A percentile compares a stretch with the other conserved stretches of the same genome.
These are phyloP conservation scores for Seiridium cupressi DNA, from an alignment of 2,329 filamentous ascomycete genomes.

Conservation along the genomic window DNA sequence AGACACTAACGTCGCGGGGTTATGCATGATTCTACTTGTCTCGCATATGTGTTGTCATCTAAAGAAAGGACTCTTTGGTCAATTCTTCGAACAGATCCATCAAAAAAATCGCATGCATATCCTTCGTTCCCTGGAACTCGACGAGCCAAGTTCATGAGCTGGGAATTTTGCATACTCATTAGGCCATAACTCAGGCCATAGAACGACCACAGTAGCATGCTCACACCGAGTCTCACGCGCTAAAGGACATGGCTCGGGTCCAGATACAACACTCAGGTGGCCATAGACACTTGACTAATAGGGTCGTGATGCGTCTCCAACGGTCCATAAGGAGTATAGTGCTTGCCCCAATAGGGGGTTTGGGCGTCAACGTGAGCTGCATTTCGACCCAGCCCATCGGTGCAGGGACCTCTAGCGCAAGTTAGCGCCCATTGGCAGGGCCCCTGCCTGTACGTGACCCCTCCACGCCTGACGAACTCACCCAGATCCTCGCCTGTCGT, in stretches of 20 bases:
- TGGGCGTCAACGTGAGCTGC: slow-evolving; percentile 6
- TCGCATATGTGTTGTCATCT: too few species aligned
- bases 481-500: background rate
- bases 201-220: background rate
- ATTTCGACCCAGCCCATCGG: slow-evolving; percentile 3
- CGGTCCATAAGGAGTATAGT: background rate
- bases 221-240: background rate
- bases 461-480: background rate
- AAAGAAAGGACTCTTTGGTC: too few species aligned
- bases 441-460: background rate
- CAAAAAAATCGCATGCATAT: too few species aligned
- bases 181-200: background rate
- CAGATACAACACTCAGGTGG: background rate
- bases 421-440: background rate
- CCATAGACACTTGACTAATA: background rate
- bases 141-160: too few species aligned
- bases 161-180: too few species aligned
- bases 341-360: background rate
- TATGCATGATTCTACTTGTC: too few species aligned
- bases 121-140: too few species aligned
- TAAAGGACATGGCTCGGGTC: too few species aligned
- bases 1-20: too few species aligned
- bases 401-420: background rate
- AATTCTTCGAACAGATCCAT: too few species aligned
- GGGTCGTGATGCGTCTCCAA: background rate